Conservation (phyloP, 306 rosid species). For the Sicyos baderoa region DNA sequence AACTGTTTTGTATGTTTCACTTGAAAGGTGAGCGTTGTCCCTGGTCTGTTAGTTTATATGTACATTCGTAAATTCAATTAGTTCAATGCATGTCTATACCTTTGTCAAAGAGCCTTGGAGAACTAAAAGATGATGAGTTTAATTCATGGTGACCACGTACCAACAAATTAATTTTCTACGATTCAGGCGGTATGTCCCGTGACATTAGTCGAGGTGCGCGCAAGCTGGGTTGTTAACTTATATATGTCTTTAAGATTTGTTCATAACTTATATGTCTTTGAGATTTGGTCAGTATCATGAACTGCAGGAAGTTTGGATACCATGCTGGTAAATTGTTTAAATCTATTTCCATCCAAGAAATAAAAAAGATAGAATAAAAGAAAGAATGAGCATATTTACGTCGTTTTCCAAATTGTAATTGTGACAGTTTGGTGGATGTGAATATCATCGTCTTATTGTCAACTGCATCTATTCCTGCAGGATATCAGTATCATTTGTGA, state of each 20-base stretch:
- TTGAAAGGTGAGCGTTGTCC: conserved; percentile 1
- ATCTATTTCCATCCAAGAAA: background rate
- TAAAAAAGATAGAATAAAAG: background rate
- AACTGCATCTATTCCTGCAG: conserved; percentile 43
- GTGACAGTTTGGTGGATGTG: conserved; percentile 1
- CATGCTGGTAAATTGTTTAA: background rate
- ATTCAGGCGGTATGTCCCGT: no score
- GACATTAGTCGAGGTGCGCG: no score
- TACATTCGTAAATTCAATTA: background rate
- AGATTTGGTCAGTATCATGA: background rate
- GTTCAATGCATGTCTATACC: background rate
- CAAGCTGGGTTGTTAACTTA: background rate
- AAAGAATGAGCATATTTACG: conserved; percentile 2
- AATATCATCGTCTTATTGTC: conserved; percentile 8
- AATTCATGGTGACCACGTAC: no score
- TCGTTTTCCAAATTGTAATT: conserved; percentile 9
- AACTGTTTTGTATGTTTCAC: background rate
- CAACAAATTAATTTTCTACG: no score
- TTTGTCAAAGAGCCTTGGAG: no score
- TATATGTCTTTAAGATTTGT: conserved; percentile 10
- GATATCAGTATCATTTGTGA: conserved; percentile 70
- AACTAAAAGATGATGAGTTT: no score
- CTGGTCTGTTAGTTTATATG: background rate
- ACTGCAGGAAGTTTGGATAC: background rate
- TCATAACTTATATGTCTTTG: background rate